phyloP scores from a whole-genome alignment of 495 filamentous ascomycete species.

The Neurospora hispaniola region DNA sequence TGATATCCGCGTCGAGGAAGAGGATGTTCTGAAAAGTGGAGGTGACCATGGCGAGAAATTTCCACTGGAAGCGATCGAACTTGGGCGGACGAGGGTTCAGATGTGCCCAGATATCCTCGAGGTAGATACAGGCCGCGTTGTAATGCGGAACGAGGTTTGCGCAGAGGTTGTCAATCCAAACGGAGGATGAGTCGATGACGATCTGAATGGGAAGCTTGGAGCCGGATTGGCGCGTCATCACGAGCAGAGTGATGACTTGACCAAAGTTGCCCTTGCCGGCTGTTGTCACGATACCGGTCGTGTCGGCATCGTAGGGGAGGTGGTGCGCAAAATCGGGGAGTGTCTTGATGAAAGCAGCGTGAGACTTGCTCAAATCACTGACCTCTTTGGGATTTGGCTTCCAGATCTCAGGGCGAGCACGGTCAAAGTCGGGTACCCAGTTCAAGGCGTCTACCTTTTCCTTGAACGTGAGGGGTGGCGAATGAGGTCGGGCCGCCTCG shows the following conservation, averaged over 20 bases:
- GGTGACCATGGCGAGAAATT: conserved; percentile 49
- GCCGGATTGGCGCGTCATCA: conserved; percentile 47
- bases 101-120: conserved; percentile 7
- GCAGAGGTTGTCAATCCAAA: conserved; percentile 45
- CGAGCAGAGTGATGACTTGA: conserved; percentile 35
- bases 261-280: conserved; percentile 21
- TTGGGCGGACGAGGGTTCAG: neutral
- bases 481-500: conserved; percentile 2
- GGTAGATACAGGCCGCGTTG: conserved; percentile 39
- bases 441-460: neutral
- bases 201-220: conserved; percentile 48
- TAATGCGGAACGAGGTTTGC: conserved; percentile 38
- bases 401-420: conserved; percentile 2
- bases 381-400: neutral
- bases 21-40: conserved; percentile 51
- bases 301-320: conserved; percentile 33
- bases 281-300: conserved; percentile 45
- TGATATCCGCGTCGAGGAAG: conserved; percentile 51
- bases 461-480: neutral
- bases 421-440: conserved; percentile 4
- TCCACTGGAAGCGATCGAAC: conserved; percentile 43
- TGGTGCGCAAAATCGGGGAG: conserved; percentile 25
- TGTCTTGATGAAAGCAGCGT: conserved; percentile 33
- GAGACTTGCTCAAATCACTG: conserved; percentile 9
- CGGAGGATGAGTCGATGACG: conserved; percentile 38